Evolutionary conservation across 176 grass and related monocot genomes (phyloP), one percentile per base, ranked within the genome.

Genomic region (Zea luxurians): DNA sequence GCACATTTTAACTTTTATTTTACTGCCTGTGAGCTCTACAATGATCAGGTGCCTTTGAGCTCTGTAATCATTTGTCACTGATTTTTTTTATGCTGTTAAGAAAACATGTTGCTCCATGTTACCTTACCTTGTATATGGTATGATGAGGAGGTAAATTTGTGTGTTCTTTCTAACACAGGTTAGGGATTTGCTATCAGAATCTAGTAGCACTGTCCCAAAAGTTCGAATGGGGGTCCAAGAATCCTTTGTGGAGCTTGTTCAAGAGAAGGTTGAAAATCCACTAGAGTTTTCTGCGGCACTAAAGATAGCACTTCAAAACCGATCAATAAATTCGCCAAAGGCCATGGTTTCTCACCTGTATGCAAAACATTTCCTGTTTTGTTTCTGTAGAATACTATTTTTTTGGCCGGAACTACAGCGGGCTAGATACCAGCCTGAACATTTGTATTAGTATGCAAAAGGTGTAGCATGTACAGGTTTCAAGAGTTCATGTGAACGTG

Each of bases 21-120:
- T 84, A 98, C 95, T 78, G 95, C 91, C 71, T 90, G 93, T 81
- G 91, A 98, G 82, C 91, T 98, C 67, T 92, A 94, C 81, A 98
- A 98, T 83, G 95, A 98, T 68, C 91, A 98, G 95, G 95, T 98
- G 61, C 70, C 18, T 79, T 21, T 69, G 73, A 55, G 4, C 77
- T 67, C 36, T 74, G 71, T 41, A 43, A 15, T 57, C 80, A 48
- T 48, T 62, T 66, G 55, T 64, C 47, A 75, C 2, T 76, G 34
- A 45, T 66, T 73, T 78, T 77, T 21, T 58, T 71, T 66, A 64
- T 85, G 59, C 40, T 20, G 68, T 70, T 64, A 37, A 54, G 50
- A 74, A 47, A 34, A 18, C 57, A 42, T 74, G 61, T n/a, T 86
- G 11, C 38, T 87, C 64, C 5, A 35, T 66, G 49, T 78, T 46